Base-by-base conservation (phyloP, 495 filamentous ascomycete genomes). In the Daldinia childiae region DNA sequence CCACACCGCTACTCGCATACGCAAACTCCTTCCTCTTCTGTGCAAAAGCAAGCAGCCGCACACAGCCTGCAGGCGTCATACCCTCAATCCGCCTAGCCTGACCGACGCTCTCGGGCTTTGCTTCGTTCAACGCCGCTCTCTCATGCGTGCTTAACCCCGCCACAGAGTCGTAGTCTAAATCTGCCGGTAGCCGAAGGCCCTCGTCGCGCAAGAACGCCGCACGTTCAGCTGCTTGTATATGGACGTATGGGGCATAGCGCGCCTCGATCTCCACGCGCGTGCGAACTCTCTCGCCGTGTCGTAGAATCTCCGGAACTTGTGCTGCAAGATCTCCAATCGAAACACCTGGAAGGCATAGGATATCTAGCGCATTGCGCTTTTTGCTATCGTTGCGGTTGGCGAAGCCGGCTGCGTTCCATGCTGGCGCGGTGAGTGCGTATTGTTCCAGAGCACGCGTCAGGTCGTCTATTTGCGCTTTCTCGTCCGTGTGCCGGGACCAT, bases 71-170 rank as follows among this genome's bases (percentile, higher is more conserved):
- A 0, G 90, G 88, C 32, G 90, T 92, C 7, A 90, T 79, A 1
- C 95, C 95, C 79, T 99, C 95, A 57, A 97, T 88, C 9, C 96
- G 81, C 56, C 93, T 81, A 17, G 95, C 94, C 89, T 97, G 94
- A 3, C 93, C 96, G 26, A 99, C 80, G 56, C 86, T 95, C 74
- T 93, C 92, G 5, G 95, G 95, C 43, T 88, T 79, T 9, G 93
- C 88, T 24, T 82, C 81, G 34, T 86, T 82, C n/a, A 99, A 85
- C 6, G 90, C 85, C 11, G 84, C 80, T 72, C 84, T 87, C 83
- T 98, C 96, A 68, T 93, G 93, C 6, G 84, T 85, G 66, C 91
- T 93, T 59, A 99, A 82, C 0, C 94, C 93, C 34, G 83, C 78
- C 21, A 99, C 83, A 6, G 69, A 69, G 15, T 86, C 82, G 71